These are phyloP conservation scores for Crucibulum laeve DNA, from an alignment of 768 basidiomycete genomes.

Conservation along the genomic window DNA sequence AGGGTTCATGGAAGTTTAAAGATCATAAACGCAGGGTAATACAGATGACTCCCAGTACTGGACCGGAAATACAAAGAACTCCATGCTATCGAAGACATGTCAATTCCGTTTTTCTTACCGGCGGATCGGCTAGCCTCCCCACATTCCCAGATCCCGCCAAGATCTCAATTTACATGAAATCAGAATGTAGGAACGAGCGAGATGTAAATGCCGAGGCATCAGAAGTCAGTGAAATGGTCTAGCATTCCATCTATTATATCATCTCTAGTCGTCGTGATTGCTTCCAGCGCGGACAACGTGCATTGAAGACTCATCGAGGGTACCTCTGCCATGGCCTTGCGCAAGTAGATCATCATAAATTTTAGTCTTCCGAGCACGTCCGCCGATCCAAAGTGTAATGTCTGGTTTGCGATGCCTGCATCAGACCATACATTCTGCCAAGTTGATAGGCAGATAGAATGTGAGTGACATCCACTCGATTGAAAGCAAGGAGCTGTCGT, in stretches of 20 bases:
- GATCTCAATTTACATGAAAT: background rate
- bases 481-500: slow-evolving; percentile 39
- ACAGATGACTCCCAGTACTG: no score
- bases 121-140: no score
- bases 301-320: slow-evolving; percentile 34
- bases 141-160: background rate
- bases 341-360: slow-evolving; percentile 32
- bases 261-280: slow-evolving; percentile 32
- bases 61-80: no score
- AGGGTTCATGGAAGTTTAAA: no score
- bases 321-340: slow-evolving; percentile 28
- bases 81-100: no score
- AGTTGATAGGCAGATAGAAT: slow-evolving; percentile 42
- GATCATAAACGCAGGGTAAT: no score
- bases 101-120: no score
- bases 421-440: slow-evolving; percentile 50
- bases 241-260: slow-evolving; percentile 33
- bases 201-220: slow-evolving; percentile 3
- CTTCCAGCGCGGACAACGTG: slow-evolving; percentile 40
- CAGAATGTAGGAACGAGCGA: background rate
- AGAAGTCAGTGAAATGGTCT: slow-evolving; percentile 28
- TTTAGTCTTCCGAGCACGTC: slow-evolving; percentile 61
- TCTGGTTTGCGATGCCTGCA: slow-evolving; percentile 43
- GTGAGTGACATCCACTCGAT: slow-evolving; percentile 40
- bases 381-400: slow-evolving; percentile 35